phyloP scores from a whole-genome alignment of 2,329 filamentous ascomycete species.

The Fusarium euwallaceae region DNA sequence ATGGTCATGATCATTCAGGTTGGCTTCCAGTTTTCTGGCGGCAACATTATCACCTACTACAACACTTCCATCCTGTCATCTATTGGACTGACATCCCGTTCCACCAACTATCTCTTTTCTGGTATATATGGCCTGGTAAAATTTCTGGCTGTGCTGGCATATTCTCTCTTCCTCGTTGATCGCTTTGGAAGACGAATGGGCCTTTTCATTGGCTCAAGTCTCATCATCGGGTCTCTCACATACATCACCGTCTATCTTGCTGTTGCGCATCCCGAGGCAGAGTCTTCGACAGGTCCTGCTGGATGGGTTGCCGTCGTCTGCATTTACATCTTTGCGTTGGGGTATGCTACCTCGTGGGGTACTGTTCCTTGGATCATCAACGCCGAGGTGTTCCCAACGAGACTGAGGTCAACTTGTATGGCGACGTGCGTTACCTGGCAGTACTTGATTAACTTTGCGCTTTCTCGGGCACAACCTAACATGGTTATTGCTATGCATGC shows the following conservation, averaged over 20 bases:
- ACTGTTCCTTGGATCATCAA: slow-evolving; percentile 27
- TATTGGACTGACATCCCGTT: slow-evolving; percentile 10
- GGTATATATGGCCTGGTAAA: slow-evolving; percentile 19
- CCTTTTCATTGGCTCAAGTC: slow-evolving; percentile 7
- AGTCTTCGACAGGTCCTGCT: slow-evolving; percentile 7
- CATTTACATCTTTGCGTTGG: slow-evolving; percentile 23
- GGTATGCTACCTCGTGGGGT: slow-evolving; percentile 22
- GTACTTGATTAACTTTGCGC: slow-evolving; percentile 19
- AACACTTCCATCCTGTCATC: slow-evolving; percentile 17
- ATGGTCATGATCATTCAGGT: slow-evolving; percentile 21
- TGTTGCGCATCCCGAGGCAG: slow-evolving; percentile 6
- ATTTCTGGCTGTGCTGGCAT: slow-evolving; percentile 12
- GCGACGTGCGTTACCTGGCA: slow-evolving; percentile 19
- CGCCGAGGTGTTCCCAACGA: slow-evolving; percentile 14
- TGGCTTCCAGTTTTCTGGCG: slow-evolving; percentile 16
- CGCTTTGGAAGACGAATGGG: slow-evolving; percentile 13
- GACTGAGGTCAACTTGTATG: slow-evolving; percentile 15
- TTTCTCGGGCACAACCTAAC: slow-evolving; percentile 18
- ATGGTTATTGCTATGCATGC: slow-evolving; percentile 22
- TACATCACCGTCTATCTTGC: slow-evolving; percentile 18
- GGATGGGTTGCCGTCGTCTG: slow-evolving; percentile 20
- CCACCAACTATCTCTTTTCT: slow-evolving; percentile 20
- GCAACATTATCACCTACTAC: slow-evolving; percentile 22
- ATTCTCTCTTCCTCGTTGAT: slow-evolving; percentile 16
- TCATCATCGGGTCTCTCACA: slow-evolving; percentile 12